phyloP scores from a whole-genome alignment of 177 flowering plant species.

The Vitis hybrid region DNA sequence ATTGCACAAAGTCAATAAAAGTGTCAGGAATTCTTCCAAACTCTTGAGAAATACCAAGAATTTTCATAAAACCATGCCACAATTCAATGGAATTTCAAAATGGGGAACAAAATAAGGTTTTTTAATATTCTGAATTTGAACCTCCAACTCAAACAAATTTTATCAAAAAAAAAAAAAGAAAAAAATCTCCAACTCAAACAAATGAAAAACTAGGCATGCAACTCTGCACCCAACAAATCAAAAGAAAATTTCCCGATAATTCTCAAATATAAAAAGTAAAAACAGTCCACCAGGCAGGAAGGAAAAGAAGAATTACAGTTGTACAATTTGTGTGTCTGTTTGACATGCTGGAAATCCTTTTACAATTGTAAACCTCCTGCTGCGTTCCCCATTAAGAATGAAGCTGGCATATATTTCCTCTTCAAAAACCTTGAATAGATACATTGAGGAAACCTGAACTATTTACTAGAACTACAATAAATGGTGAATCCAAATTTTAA shows the following conservation, averaged over 20 bases:
- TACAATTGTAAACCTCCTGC: constrained; percentile 1
- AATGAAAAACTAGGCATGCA: too few relatives aligned
- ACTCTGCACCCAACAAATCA: not conserved
- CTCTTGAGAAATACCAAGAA: not conserved
- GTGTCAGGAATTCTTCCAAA: not conserved
- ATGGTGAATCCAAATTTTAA: not conserved
- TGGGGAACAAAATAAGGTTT: not conserved
- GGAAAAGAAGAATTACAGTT: not conserved
- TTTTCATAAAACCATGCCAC: not conserved
- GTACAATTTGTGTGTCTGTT: constrained; percentile 4
- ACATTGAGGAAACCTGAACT: constrained; percentile 7
- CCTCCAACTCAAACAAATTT: not conserved
- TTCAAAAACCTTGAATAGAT: not conserved
- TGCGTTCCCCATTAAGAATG: not conserved
- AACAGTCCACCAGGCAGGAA: not conserved
- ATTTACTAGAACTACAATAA: constrained; percentile 7
- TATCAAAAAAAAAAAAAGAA: too few relatives aligned
- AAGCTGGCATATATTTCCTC: constrained; percentile 1
- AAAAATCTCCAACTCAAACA: too few relatives aligned
- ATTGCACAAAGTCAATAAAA: not conserved
- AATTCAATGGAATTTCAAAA: not conserved
- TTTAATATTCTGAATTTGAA: not conserved
- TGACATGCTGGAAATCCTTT: constrained; percentile 1
- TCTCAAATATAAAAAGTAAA: not conserved
- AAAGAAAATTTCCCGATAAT: not conserved